A percentile compares a stretch with the other conserved stretches of the same genome.
Conservation (phyloP, 306 rosid species). For the Trichosanthes truncata region DNA sequence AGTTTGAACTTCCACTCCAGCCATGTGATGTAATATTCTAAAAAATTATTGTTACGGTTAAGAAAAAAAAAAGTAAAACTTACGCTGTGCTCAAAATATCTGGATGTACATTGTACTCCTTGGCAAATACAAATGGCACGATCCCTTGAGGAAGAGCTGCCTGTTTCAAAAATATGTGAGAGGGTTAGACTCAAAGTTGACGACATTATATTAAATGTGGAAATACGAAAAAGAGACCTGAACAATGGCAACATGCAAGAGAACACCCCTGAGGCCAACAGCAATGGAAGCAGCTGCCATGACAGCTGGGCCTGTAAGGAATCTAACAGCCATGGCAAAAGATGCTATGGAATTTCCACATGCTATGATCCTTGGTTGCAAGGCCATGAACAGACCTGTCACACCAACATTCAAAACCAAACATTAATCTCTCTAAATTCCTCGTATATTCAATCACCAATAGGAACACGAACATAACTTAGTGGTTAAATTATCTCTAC, state of each 20-base stretch:
- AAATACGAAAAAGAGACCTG: conserved; percentile 26
- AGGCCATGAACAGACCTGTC: conserved; percentile 85
- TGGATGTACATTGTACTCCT: conserved; percentile 7
- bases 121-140: conserved; percentile 7
- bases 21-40: not conserved
- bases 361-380: conserved; percentile 95
- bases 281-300: conserved; percentile 92
- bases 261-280: conserved; percentile 77
- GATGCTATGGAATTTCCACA: conserved; percentile 82
- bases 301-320: conserved; percentile 88
- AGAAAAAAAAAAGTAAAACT: not conserved
- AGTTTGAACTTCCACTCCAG: not conserved
- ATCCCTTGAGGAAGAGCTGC: conserved; percentile 14
- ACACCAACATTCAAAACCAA: conserved; percentile 21
- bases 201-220: not conserved
- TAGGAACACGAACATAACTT: too few species aligned
- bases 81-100: conserved; percentile 8
- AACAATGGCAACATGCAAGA: conserved; percentile 83
- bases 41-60: not conserved
- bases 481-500: too few species aligned
- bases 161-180: not conserved
- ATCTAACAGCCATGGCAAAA: conserved; percentile 85
- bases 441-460: too few species aligned
- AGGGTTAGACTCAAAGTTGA: not conserved
- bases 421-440: not conserved